These are phyloP conservation scores for Lecanicillium sp. DNA, from an alignment of 2,329 filamentous ascomycete genomes.

Conservation along the genomic window DNA sequence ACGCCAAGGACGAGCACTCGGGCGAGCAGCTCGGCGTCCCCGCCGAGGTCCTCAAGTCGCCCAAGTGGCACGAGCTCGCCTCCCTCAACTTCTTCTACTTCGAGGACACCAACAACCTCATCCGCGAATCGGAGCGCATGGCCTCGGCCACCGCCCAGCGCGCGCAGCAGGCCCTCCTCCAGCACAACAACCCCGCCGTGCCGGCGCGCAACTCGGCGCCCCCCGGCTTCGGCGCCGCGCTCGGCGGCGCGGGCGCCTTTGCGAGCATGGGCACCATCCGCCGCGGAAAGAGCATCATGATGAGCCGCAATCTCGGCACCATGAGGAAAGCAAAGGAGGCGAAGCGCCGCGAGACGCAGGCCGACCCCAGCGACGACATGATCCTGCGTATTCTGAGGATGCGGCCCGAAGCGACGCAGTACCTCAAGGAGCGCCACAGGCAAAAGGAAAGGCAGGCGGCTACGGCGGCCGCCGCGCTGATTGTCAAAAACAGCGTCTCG, in stretches of 20 bases:
- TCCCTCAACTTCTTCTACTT: conserved; percentile 99
- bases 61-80: conserved; percentile 96
- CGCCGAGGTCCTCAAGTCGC: conserved; percentile 85
- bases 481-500: conserved; percentile 82
- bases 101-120: conserved; percentile 81
- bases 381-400: conserved; percentile 91
- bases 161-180: conserved; percentile 60
- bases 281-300: conserved; percentile 77
- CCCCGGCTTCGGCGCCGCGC: conserved; percentile 34
- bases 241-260: conserved; percentile 37
- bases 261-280: conserved; percentile 64
- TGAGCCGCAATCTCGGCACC: conserved; percentile 87
- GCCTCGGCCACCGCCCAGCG: conserved; percentile 76
- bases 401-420: conserved; percentile 81
- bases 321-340: conserved; percentile 96
- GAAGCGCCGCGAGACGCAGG: conserved; percentile 90
- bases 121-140: conserved; percentile 95
- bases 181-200: conserved; percentile 31
- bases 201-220: conserved; percentile 67
- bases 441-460: conserved; percentile 93
- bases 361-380: conserved; percentile 97
- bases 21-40: conserved; percentile 82
- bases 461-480: conserved; percentile 84
- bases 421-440: conserved; percentile 82
- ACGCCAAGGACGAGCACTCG: conserved; percentile 77